These are phyloP conservation scores for Penicillium longicatenatum DNA, from an alignment of 495 filamentous ascomycete species.

Conservation along the genomic window DNA sequence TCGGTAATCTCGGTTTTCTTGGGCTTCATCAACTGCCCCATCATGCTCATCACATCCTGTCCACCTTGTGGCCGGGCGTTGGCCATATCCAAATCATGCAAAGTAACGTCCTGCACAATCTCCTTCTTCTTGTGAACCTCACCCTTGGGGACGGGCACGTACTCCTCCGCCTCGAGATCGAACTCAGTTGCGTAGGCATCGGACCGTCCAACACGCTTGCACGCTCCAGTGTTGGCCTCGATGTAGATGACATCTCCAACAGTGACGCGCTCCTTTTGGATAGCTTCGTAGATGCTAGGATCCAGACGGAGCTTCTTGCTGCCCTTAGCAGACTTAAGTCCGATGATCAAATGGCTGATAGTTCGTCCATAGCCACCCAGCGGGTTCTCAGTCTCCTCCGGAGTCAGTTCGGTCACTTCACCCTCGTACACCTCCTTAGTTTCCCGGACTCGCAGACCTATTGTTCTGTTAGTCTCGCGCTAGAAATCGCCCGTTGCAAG, in stretches of 20 bases:
- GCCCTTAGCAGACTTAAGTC: slow-evolving; percentile 85
- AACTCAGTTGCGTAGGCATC: slow-evolving; percentile 98
- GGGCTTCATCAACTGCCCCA: slow-evolving; percentile 98
- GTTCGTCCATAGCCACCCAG: slow-evolving; percentile 93
- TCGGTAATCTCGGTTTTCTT: slow-evolving; percentile 99
- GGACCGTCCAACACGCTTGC: slow-evolving; percentile 91
- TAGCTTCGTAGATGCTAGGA: slow-evolving; percentile 97
- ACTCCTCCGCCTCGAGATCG: slow-evolving; percentile 97
- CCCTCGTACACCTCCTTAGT: slow-evolving; percentile 98
- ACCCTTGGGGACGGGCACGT: slow-evolving; percentile 96
- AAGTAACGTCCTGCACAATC: slow-evolving; percentile 97
- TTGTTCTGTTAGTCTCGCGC: slow-evolving; percentile 19
- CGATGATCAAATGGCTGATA: slow-evolving; percentile 86
- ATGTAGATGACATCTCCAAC: slow-evolving; percentile 98
- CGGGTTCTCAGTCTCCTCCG: slow-evolving; percentile 98
- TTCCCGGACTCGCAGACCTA: slow-evolving; percentile 86
- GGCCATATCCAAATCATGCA: slow-evolving; percentile 95
- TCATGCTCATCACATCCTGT: slow-evolving; percentile 99
- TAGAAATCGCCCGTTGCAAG: neutral
- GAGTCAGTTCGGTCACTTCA: slow-evolving; percentile 93
- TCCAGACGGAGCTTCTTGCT: slow-evolving; percentile 97
- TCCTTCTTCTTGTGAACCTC: slow-evolving; percentile 99
- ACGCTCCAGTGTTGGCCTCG: slow-evolving; percentile 95
- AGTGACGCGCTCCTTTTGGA: slow-evolving; percentile 95
- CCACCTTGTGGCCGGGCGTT: slow-evolving; percentile 93